phyloP scores from a whole-genome alignment of 208 protist species.

The Leishmania tarentolae region DNA sequence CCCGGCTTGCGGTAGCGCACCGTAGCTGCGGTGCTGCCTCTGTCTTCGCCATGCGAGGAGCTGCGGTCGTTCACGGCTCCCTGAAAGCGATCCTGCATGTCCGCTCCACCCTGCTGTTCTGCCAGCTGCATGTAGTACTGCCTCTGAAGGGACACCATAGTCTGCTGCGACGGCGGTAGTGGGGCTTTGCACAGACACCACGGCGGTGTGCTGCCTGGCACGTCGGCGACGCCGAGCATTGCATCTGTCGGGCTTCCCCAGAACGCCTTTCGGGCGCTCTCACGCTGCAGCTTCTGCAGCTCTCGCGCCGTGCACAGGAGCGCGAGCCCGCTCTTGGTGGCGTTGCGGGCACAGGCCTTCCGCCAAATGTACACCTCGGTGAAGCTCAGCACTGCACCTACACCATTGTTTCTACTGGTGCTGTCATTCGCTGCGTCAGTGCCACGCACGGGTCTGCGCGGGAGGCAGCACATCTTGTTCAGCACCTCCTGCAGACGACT shows the following conservation, averaged over 20 bases:
- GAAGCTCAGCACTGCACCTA: slow-evolving; percentile 21
- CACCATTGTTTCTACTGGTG: neutral
- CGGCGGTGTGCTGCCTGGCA: slow-evolving; percentile 42
- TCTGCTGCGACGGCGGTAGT: neutral
- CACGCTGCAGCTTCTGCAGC: slow-evolving; percentile 9
- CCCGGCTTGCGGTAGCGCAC: neutral
- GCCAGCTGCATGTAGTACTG: slow-evolving; percentile 31
- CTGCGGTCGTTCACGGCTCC: neutral
- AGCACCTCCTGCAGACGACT: neutral
- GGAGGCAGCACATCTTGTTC: neutral
- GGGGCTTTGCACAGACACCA: slow-evolving; percentile 31
- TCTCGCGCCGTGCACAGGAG: neutral
- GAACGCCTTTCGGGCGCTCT: slow-evolving; percentile 9
- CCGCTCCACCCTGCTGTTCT: slow-evolving; percentile 3
- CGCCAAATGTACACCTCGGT: slow-evolving; percentile 25
- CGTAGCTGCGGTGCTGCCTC: neutral
- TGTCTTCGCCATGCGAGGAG: neutral
- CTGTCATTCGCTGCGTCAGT: neutral
- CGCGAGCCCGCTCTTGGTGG: neutral
- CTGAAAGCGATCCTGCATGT: neutral
- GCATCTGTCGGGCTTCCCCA: slow-evolving; percentile 52
- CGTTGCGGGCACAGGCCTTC: slow-evolving; percentile 10
- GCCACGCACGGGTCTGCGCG: neutral
- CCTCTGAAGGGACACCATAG: slow-evolving; percentile 17
- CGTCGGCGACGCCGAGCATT: slow-evolving; percentile 43